Conservation (phyloP, 352 stramenopile genomes). For the Sclerospora graminicola region DNA sequence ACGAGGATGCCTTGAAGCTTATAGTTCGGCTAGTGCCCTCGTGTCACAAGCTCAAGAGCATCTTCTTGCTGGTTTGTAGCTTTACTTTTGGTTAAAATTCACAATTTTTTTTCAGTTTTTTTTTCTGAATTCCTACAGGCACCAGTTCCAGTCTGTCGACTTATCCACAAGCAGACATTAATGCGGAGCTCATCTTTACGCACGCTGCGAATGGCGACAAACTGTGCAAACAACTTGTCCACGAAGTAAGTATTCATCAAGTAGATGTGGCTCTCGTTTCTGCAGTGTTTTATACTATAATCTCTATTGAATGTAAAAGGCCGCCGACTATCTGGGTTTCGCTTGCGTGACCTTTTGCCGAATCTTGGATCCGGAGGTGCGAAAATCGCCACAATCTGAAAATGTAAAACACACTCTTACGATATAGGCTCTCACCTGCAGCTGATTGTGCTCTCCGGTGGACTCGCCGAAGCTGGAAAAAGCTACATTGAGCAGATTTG, state of each 20-base stretch:
- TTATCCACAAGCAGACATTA: slow-evolving; percentile 38
- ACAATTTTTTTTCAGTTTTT: neutral
- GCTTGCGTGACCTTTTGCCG: slow-evolving; percentile 73
- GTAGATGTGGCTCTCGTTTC: neutral
- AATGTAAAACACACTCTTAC: neutral
- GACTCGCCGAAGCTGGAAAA: slow-evolving; percentile 63
- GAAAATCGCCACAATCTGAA: neutral
- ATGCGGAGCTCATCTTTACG: slow-evolving; percentile 63
- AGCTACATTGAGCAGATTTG: slow-evolving; percentile 59
- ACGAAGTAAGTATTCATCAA: slow-evolving; percentile 30
- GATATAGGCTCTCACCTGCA: slow-evolving; percentile 8
- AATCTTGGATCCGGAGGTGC: slow-evolving; percentile 68
- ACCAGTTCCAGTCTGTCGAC: slow-evolving; percentile 35
- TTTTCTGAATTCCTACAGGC: slow-evolving; percentile 14
- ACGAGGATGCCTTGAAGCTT: slow-evolving; percentile 65
- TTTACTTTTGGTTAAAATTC: neutral
- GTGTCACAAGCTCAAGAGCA: slow-evolving; percentile 57
- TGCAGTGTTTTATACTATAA: too few species aligned
- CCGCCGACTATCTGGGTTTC: slow-evolving; percentile 73
- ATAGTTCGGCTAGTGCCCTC: slow-evolving; percentile 59
- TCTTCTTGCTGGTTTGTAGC: slow-evolving; percentile 32
- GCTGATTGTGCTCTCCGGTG: slow-evolving; percentile 75
- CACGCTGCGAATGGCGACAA: slow-evolving; percentile 51
- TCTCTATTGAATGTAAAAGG: slow-evolving; percentile 31
- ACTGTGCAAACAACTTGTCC: slow-evolving; percentile 58